Percentiles rank a stretch among this genome's conserved stretches.
Evolutionary conservation across 352 stramenopile genomes (phyloP).

Genomic region (Globisporangium barbulae): DNA sequence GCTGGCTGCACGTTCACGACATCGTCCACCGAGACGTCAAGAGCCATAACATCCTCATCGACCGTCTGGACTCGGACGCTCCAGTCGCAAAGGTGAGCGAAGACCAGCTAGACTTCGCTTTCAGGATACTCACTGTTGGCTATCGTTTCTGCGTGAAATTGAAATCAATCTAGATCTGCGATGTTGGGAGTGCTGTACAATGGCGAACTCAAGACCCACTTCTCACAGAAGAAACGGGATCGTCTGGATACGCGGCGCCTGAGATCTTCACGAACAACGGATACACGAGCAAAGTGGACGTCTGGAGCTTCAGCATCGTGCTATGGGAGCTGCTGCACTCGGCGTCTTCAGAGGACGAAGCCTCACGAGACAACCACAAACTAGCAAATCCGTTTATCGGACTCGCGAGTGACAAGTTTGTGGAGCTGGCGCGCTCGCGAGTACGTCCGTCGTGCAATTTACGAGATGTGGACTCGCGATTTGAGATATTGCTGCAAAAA

Average conservation of each 20-base stretch:
- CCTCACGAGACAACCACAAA: constrained; percentile 4
- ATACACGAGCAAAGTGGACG: constrained; percentile 40
- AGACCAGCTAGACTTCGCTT: background rate
- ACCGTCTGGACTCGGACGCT: background rate
- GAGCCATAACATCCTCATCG: constrained; percentile 39
- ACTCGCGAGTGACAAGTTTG: constrained; percentile 26
- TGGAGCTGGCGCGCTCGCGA: constrained; percentile 21
- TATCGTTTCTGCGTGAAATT: background rate
- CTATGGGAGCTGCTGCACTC: constrained; percentile 31
- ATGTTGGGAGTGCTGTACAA: constrained; percentile 32
- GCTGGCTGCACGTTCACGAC: constrained; percentile 30
- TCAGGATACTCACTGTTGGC: constrained; percentile 1
- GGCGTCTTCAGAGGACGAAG: background rate
- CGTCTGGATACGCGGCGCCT: constrained; percentile 41
- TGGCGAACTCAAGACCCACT: constrained; percentile 11
- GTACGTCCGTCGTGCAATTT: constrained; percentile 17
- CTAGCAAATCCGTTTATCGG: constrained; percentile 30
- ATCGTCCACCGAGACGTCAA: constrained; percentile 49
- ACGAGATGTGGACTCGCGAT: constrained; percentile 7
- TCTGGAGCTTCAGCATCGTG: constrained; percentile 49
- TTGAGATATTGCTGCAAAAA: constrained; percentile 21
- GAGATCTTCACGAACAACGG: constrained; percentile 36
- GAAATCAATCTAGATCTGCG: constrained; percentile 23
- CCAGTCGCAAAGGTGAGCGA: constrained; percentile 27
- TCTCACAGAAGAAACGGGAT: constrained; percentile 32